A percentile compares a stretch with the other conserved stretches of the same genome.
Evolutionary conservation across 768 basidiomycete genomes (phyloP).

Genomic region (Phanerochaete sordida): DNA sequence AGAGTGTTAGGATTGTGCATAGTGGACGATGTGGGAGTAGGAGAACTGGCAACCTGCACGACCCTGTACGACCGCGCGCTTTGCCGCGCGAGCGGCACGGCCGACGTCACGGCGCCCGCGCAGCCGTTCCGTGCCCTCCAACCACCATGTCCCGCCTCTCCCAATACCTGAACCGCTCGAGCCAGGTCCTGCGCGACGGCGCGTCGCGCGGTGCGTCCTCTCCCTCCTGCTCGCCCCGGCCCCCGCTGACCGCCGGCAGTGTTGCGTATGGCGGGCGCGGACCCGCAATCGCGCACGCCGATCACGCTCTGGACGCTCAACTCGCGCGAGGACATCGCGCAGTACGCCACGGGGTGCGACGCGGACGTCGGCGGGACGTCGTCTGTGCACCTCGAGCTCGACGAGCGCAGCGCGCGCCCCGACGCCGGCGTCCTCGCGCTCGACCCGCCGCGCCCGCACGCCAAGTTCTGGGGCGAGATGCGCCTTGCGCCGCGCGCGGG

Average conservation of each 20-base stretch:
- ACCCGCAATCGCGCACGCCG: constrained; percentile 57
- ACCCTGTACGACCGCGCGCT: background rate
- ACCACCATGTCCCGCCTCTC: constrained; percentile 22
- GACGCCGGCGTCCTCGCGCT: background rate
- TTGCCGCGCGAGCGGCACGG: background rate
- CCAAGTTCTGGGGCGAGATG: constrained; percentile 81
- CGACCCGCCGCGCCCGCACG: constrained; percentile 40
- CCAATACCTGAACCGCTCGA: constrained; percentile 36
- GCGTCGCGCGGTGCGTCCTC: constrained; percentile 36
- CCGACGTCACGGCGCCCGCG: background rate
- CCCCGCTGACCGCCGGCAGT: constrained; percentile 36
- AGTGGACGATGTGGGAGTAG: background rate
- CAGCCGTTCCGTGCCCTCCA: background rate
- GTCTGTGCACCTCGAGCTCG: constrained; percentile 72
- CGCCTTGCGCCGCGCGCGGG: constrained; percentile 61
- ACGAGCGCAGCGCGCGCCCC: constrained; percentile 41
- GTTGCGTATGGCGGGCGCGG: constrained; percentile 73
- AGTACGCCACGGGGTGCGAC: constrained; percentile 82
- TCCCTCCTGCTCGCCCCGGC: background rate
- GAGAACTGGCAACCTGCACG: background rate
- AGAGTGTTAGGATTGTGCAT: background rate
- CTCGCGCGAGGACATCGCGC: constrained; percentile 48
- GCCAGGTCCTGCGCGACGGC: constrained; percentile 36
- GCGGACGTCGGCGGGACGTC: constrained; percentile 85
- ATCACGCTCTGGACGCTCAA: constrained; percentile 66